Base-by-base conservation (phyloP, 2,329 filamentous ascomycete genomes). In the Cercospora sesami region DNA sequence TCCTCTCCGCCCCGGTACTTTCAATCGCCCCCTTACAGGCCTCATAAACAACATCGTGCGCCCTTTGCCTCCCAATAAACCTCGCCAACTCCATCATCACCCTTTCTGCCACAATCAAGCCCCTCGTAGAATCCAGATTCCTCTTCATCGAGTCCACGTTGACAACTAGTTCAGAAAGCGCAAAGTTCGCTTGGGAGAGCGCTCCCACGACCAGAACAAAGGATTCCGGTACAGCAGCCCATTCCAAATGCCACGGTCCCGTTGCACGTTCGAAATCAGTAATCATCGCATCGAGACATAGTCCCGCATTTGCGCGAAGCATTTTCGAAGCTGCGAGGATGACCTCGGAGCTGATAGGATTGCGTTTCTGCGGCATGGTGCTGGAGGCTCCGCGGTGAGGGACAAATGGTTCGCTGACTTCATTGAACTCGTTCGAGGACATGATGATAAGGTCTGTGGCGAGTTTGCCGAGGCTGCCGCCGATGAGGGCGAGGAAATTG, bases 371-470 rank as follows among this genome's bases (percentile, higher is more conserved):
- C 2, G 85, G 85, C 85, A 87, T 87, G 0, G 85, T 87, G 0
- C 82, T 85, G 0, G 82, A 85, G 1, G 84, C 83, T 0, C 85
- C 85, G 6, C 85, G 80, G 69, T 86, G 84, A 2, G 83, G 82
- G 1, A 86, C 83, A 60, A 84, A 87, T 1, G 76, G 76, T 67
- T 78, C 76, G 26, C 70, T 69, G 31, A 73, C 73, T 67, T 78
- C 76, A 28, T 69, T 69, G 9, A 77, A 65, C 36, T 78, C 76
- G 28, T 75, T 76, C 63, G 75, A 74, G 30, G 72, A 74, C 74
- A 78, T 75, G 28, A 77, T 45, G 30, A 75, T 74, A 2, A 78
- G n/a, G 57, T 78, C 76, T 2, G 69, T 71, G 5, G 76, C 76
- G 18, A 76, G 63, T 64, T 77, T 78, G 0, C 73, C 75, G 4